Evolutionary conservation across 2,329 filamentous ascomycete genomes (phyloP), one percentile per base, ranked within the genome.

Genomic region (Colletotrichum sp.): DNA sequence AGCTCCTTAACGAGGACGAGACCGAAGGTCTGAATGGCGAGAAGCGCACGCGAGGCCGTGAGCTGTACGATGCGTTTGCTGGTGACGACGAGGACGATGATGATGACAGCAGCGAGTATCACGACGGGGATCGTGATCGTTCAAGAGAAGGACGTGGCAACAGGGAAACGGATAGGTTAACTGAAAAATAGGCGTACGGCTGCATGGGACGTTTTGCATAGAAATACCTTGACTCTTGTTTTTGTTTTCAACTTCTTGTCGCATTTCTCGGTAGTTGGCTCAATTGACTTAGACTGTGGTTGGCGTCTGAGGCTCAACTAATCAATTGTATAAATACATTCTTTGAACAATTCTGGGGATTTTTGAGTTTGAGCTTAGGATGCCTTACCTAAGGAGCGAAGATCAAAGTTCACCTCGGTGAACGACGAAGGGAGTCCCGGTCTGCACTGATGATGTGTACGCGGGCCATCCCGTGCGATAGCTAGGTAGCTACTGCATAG

Each of bases 61-160:
- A 98, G 86, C 87, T 99, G 60, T 99, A 99, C 83, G 97, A 99
- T 87, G 97, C 97, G 6, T 99, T 99, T 88, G 97, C 97, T 0
- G 96, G 95, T 19, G 96, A 96, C 68, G 92, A 91, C 76, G 90
- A 91, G 28, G 96, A 96, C 74, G 96, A 97, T 73, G 94, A 88
- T 72, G 88, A 88, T 36, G 85, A 87, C 52, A 86, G 86, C 6
- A 83, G 81, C 61, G 87, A 87, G 16, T 87, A 88, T 48, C 73
- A 75, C 71, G 74, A 78, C 59, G 39, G 80, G 79, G 66, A 74
- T 27, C 74, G 64, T 30, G 79, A 82, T 57, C 79, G 79, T 12
- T 74, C 74, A 59, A 76, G 74, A 74, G 74, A 76, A 7, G 65
- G 70, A 28, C 63, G 65, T 66, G 81, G 70, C 22, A 52, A 68